Base-by-base conservation (phyloP, 1,284 basidiomycete genomes). In the Chondrostereum purpureum region DNA sequence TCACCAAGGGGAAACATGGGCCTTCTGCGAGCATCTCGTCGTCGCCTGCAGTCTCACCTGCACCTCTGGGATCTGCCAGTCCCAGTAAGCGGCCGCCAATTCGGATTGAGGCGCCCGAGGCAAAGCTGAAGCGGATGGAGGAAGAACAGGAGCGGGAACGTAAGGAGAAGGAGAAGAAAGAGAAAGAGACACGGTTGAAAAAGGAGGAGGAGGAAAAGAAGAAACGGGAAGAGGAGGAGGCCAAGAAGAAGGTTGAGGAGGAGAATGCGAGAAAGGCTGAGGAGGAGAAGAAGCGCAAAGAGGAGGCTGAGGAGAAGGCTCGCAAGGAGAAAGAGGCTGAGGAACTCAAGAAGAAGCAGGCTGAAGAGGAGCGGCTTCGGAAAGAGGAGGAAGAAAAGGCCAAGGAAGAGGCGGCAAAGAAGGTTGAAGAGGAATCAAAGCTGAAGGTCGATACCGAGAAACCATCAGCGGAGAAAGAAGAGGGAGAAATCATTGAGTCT, bases 91-190 rank as follows among this genome's bases (percentile, higher is more conserved):
- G 63, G 36, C 61, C 71, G 12, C 64, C 63, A 39, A 59, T 75
- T 42, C 69, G 75, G 49, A 69, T 83, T 45, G 78, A 82, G 57
- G 73, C 75, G n/a, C 70, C 73, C 49, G 76, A 78, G 43, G 70
- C 77, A 42, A 72, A 71, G 53, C 64, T 65, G 57, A 72, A 69
- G 59, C 66, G 77, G 23, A 60, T 79, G 44, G 75, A 70, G 10
- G 60, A 66, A 45, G 67, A 66, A 31, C 58, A 67, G 21, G 69
- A 70, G 52, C 58, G 60, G 50, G 66, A 64, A 56, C 61, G 69
- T 35, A 58, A 70, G 41, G 63, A 65, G 46, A 54, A 53, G 45
- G 57, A 66, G 53, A 56, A 60, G 45, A 62, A 64, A 47, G 59
- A 61, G 36, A 59, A 61, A 47, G 63, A 66, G 57, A 48, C 58